Percentiles rank a stretch among this genome's conserved stretches.
phyloP scores from a whole-genome alignment of 2,329 filamentous ascomycete genomes.

The Ophiocordyceps sinensis region DNA sequence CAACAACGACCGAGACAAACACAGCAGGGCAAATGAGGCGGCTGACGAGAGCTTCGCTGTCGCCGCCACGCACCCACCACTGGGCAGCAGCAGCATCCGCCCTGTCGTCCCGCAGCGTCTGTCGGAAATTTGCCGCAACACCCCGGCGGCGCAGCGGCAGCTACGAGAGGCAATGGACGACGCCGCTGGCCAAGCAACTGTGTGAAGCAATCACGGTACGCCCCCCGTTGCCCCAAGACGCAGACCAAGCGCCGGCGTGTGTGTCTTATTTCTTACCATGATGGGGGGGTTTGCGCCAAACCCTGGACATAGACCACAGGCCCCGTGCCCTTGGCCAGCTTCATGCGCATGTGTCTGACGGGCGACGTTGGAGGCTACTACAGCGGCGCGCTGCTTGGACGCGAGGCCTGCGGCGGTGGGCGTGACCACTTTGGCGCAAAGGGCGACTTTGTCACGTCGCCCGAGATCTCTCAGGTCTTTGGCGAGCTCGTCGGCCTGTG shows the following conservation, averaged over 20 bases:
- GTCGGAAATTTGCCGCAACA: conserved; percentile 1
- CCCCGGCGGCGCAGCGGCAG: background rate
- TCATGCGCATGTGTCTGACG: conserved; percentile 97
- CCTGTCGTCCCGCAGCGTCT: background rate
- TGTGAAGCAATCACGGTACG: conserved; percentile 72
- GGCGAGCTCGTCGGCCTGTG: conserved; percentile 89
- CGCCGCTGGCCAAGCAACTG: conserved; percentile 76
- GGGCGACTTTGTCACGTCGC: conserved; percentile 93
- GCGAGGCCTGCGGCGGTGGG: conserved; percentile 37
- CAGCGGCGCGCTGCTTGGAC: conserved; percentile 45
- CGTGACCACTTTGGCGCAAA: conserved; percentile 83
- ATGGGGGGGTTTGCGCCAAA: background rate
- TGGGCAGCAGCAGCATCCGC: background rate
- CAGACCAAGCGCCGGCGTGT: background rate
- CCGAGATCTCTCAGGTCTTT: conserved; percentile 95
- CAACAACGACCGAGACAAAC: no score
- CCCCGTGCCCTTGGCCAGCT: conserved; percentile 79
- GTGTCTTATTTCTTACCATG: background rate
- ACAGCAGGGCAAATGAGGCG: no score
- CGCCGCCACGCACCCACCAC: background rate
- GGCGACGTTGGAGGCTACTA: conserved; percentile 88
- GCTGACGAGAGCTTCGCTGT: background rate
- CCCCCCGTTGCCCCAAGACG: background rate
- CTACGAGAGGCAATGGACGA: conserved; percentile 65
- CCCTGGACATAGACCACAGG: conserved; percentile 50